These are phyloP conservation scores for Colletotrichum sp. DNA, from an alignment of 2,329 filamentous ascomycete genomes.

Conservation along the genomic window DNA sequence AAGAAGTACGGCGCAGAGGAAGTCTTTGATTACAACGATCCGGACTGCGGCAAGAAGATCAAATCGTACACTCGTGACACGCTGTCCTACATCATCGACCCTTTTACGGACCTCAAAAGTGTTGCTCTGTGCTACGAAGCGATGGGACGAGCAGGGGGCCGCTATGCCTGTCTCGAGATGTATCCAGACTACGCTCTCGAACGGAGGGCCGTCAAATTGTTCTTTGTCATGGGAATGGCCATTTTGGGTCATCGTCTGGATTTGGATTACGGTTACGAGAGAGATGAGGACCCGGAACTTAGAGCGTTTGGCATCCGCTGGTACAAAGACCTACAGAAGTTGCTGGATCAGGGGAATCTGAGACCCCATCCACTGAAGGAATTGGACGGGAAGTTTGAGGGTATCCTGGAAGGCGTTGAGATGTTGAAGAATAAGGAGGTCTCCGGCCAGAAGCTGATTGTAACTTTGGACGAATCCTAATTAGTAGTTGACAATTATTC, in stretches of 20 bases:
- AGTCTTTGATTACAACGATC: conserved; percentile 48
- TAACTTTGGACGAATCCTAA: neutral
- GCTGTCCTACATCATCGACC: conserved; percentile 43
- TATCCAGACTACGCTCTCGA: neutral
- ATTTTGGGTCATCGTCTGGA: neutral
- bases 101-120: conserved; percentile 33
- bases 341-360: neutral
- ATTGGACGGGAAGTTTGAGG: neutral
- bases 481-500: neutral
- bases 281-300: neutral
- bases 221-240: neutral
- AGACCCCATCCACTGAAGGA: neutral
- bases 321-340: neutral
- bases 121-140: conserved; percentile 40
- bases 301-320: neutral
- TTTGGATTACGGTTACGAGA: neutral
- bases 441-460: neutral
- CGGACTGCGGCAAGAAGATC: conserved; percentile 28
- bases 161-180: neutral
- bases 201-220: neutral
- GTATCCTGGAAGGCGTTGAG: neutral
- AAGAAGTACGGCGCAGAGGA: conserved; percentile 44
- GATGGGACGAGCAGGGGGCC: conserved; percentile 29
- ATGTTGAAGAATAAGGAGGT: neutral
- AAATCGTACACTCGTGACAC: conserved; percentile 38